Evolutionary conservation across 345 rosid genomes (phyloP), one percentile per base, ranked within the genome.

Genomic region (Xanthoceras sorbifolium): DNA sequence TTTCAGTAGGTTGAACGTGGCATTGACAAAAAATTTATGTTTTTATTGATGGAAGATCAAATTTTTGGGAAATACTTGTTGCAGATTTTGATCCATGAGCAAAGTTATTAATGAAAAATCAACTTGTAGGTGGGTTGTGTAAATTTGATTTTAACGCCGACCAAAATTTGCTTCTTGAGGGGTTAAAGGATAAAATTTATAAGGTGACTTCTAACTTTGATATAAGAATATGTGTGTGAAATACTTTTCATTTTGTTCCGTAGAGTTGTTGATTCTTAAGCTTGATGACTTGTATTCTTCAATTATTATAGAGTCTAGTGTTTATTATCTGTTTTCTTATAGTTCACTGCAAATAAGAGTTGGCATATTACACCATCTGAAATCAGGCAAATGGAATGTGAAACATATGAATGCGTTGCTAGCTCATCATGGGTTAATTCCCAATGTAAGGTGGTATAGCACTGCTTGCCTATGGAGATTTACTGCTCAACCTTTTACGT

Each of bases 81-180:
- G 54, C 25, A 72, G 31, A 22, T 36, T 72, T 23, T 26, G 66
- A 3, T 63, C 20, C 2, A 1, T 68, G 60, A 28, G 66, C 23
- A 15, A 15, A 59, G 36, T 12, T 38, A 22, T n/a, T 7, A 38
- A 54, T 38, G 42, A 20, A 57, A 60, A 38, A n/a, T 31, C 10
- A 22, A 61, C 3, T 26, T 60, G 23, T 42, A 1, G 59, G 77
- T 8, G 3, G 61, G 14, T 29, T 62, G 20, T 57, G 42, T n/a
- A 1, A 17, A n/a, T 48, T 17, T 64, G 22, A 32, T 14, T 50
- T 42, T 40, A 15, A 15, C 7, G 4, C 22, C 25, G 6, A 63
- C 29, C 29, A 46, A 74, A 46, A 46, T 29, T 74, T 74, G 62
- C 69, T 44, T 74, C 62, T 74, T n/a, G 22, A 44, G 28, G 71